Conservation (phyloP, 2,329 filamentous ascomycete genomes). For the Trichoderma cornu-damae region DNA sequence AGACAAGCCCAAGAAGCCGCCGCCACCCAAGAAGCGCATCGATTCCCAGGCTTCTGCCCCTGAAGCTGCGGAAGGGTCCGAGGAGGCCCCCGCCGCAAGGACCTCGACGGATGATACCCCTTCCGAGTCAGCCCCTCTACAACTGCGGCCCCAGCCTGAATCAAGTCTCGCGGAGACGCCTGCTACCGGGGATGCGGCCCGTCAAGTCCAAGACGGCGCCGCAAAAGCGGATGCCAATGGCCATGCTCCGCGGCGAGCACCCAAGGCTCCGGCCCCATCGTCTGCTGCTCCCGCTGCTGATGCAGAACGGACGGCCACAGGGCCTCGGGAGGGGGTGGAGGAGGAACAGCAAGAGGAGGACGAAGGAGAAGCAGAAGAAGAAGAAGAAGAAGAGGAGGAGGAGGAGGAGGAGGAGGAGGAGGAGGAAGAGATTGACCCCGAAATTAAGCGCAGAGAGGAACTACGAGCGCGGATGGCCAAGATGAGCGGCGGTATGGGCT, state of each 20-base stretch:
- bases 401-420: slow-evolving; percentile 66
- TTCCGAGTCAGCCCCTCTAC: slow-evolving; percentile 37
- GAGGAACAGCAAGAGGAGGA: slow-evolving; percentile 57
- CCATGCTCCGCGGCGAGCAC: slow-evolving; percentile 42
- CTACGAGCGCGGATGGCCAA: slow-evolving; percentile 94
- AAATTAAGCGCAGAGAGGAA: slow-evolving; percentile 78
- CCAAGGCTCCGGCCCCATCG: slow-evolving; percentile 37
- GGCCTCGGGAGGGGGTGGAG: slow-evolving; percentile 26
- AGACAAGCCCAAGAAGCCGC: slow-evolving; percentile 71
- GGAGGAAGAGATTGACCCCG: slow-evolving; percentile 82
- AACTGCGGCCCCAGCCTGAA: slow-evolving; percentile 54
- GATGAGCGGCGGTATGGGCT: slow-evolving; percentile 96
- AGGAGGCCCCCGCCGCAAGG: slow-evolving; percentile 44
- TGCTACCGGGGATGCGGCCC: slow-evolving; percentile 60
- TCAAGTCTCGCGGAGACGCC: slow-evolving; percentile 54
- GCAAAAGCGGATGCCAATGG: slow-evolving; percentile 73
- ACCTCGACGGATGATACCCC: slow-evolving; percentile 46
- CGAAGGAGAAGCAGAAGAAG: slow-evolving; percentile 66
- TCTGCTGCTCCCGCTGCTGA: slow-evolving; percentile 33
- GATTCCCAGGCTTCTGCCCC: slow-evolving; percentile 42
- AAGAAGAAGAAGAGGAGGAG: slow-evolving; percentile 66
- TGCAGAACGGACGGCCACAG: slow-evolving; percentile 48
- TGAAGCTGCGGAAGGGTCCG: slow-evolving; percentile 30
- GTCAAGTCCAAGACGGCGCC: slow-evolving; percentile 54
- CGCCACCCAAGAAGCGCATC: slow-evolving; percentile 54